These are phyloP conservation scores for Lasiosphaeriaceae sp. DNA, from an alignment of 495 filamentous ascomycete species.

Conservation along the genomic window DNA sequence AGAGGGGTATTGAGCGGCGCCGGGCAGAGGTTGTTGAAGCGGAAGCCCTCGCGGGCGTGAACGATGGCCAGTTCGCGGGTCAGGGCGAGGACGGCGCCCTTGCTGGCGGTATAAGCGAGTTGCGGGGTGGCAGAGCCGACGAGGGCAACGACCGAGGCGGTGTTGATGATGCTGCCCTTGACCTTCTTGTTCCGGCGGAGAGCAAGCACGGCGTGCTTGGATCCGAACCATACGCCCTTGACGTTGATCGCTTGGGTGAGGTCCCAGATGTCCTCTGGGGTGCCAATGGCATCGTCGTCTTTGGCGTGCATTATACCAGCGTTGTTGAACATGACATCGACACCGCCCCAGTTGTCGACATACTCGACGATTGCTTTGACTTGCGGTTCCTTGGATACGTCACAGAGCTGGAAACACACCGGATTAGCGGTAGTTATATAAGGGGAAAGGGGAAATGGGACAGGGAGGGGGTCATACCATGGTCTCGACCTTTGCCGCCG, in stretches of 20 bases:
- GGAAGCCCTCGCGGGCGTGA: conserved; percentile 76
- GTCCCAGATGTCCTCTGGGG: conserved; percentile 91
- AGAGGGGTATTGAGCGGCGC: conserved; percentile 83
- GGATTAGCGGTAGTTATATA: not conserved
- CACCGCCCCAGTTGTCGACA: conserved; percentile 82
- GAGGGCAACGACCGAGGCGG: conserved; percentile 86
- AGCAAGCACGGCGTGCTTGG: conserved; percentile 84
- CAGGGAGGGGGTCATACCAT: conserved; percentile 31
- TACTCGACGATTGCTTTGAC: conserved; percentile 66
- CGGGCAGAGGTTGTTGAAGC: conserved; percentile 91
- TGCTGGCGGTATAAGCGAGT: conserved; percentile 90
- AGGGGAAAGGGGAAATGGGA: not conserved
- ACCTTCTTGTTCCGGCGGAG: conserved; percentile 77
- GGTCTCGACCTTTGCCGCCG: conserved; percentile 56
- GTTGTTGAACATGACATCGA: conserved; percentile 98
- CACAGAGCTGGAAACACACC: conserved; percentile 41
- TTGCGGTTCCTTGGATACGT: conserved; percentile 67
- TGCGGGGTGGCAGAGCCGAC: conserved; percentile 94
- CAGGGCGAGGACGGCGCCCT: conserved; percentile 87
- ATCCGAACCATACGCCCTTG: conserved; percentile 96
- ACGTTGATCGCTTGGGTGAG: conserved; percentile 93
- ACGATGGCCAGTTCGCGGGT: conserved; percentile 80
- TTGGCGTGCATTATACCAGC: conserved; percentile 95
- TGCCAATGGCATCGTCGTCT: conserved; percentile 81
- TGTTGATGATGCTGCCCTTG: conserved; percentile 85